Conservation (phyloP, 805 yeast species). For the Saccharomycopsis selenospora region DNA sequence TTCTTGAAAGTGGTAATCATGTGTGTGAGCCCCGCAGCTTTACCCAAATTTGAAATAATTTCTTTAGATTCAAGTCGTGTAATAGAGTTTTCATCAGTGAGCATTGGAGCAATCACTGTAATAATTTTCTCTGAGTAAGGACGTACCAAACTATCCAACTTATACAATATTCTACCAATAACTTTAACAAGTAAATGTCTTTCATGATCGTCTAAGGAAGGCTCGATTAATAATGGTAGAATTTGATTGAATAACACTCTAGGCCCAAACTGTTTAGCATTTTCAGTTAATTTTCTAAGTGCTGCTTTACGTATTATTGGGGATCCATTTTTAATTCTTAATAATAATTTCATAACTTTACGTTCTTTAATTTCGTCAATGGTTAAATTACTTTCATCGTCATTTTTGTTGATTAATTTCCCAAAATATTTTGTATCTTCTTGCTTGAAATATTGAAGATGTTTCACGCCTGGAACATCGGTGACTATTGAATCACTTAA, state of each 20-base stretch:
- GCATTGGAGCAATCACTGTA: slow-evolving; percentile 67
- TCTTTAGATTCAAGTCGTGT: slow-evolving; percentile 75
- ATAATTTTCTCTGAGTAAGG: slow-evolving; percentile 72
- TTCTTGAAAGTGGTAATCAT: slow-evolving; percentile 76
- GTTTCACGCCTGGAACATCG: slow-evolving; percentile 58
- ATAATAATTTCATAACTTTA: slow-evolving; percentile 52
- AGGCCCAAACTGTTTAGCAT: slow-evolving; percentile 62
- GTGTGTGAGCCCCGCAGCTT: slow-evolving; percentile 74
- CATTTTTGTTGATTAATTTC: slow-evolving; percentile 37
- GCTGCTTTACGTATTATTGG: slow-evolving; percentile 63
- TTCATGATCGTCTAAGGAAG: slow-evolving; percentile 69
- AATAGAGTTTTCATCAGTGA: slow-evolving; percentile 72
- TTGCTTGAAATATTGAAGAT: slow-evolving; percentile 60
- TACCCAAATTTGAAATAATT: slow-evolving; percentile 63
- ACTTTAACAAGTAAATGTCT: slow-evolving; percentile 75
- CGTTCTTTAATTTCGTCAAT: slow-evolving; percentile 52
- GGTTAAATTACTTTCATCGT: slow-evolving; percentile 26
- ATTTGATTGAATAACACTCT: slow-evolving; percentile 57
- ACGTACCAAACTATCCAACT: slow-evolving; percentile 53
- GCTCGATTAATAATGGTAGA: slow-evolving; percentile 72
- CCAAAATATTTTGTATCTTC: slow-evolving; percentile 70
- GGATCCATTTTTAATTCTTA: slow-evolving; percentile 73
- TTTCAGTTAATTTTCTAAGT: slow-evolving; percentile 55
- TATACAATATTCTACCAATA: slow-evolving; percentile 59
- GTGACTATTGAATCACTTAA: slow-evolving; percentile 36